phyloP scores from a whole-genome alignment of 129 eudicot genomes.

The Silybum marianum region DNA sequence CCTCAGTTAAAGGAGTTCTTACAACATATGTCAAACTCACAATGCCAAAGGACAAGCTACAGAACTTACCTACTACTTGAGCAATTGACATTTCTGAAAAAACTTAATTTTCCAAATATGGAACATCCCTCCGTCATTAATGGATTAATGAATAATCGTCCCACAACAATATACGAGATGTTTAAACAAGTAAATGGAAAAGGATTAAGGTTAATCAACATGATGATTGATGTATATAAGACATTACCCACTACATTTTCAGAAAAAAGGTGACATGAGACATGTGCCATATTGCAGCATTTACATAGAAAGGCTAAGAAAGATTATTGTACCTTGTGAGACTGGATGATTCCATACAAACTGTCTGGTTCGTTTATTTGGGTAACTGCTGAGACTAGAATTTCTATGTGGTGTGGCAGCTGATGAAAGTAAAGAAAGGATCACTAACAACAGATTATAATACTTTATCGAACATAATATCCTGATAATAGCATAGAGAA shows the following conservation, averaged over 20 bases:
- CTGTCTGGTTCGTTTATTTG: conserved; percentile 99
- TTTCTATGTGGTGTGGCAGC: conserved; percentile 89
- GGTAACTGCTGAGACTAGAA: conserved; percentile 88
- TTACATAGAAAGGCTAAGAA: not conserved
- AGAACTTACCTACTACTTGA: not conserved
- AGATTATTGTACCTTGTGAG: conserved; percentile 69
- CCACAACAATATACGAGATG: not conserved
- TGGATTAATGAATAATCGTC: not conserved
- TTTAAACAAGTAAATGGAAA: not conserved
- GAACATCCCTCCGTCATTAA: not conserved
- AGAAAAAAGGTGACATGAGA: not conserved
- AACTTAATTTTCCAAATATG: not conserved
- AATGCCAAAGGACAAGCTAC: not conserved
- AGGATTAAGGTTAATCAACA: conserved; percentile 7
- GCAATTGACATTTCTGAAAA: not conserved
- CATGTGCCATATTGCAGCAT: conserved; percentile 15
- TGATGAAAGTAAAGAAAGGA: conserved; percentile 28
- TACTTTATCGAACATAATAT: not conserved
- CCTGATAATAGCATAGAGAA: not conserved
- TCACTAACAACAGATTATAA: not conserved
- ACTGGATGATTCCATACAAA: conserved; percentile 91
- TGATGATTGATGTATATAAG: not conserved
- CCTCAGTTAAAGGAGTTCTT: not conserved
- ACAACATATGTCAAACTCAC: not conserved
- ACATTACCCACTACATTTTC: not conserved